Conservation (phyloP, 495 filamentous ascomycete genomes). For the Penicillium robsamsonii region DNA sequence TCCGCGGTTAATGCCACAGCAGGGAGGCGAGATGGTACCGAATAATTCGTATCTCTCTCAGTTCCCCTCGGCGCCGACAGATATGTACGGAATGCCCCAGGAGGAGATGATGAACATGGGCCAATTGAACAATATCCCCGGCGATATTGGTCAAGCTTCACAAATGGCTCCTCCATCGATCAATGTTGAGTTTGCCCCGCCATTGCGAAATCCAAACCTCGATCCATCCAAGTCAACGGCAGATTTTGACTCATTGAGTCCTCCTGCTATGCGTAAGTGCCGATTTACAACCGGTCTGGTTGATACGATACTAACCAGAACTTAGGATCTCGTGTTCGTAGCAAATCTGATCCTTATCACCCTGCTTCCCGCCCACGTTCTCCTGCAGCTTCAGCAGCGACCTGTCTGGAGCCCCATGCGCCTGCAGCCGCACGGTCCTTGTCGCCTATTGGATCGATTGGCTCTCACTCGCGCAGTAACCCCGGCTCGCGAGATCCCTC, state of each 20-base stretch:
- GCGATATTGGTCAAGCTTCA: constrained; percentile 65
- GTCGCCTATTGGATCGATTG: constrained; percentile 57
- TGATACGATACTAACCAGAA: constrained; percentile 19
- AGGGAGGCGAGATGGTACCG: constrained; percentile 50
- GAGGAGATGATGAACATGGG: constrained; percentile 30
- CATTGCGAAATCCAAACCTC: constrained; percentile 69
- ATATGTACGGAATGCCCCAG: constrained; percentile 52
- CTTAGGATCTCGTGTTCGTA: constrained; percentile 57
- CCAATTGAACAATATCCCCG: constrained; percentile 32
- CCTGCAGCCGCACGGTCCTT: constrained; percentile 59
- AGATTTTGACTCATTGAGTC: constrained; percentile 77
- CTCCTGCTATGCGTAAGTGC: constrained; percentile 76
- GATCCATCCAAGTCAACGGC: constrained; percentile 61
- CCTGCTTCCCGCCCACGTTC: constrained; percentile 45
- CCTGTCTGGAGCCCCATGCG: constrained; percentile 45
- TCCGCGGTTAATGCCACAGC: constrained; percentile 76
- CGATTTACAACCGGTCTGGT: not conserved
- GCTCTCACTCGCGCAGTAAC: constrained; percentile 39
- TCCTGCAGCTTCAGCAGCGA: constrained; percentile 39
- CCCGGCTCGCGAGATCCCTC: constrained; percentile 57
- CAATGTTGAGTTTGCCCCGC: constrained; percentile 89
- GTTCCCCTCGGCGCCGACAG: constrained; percentile 49
- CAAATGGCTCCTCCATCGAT: constrained; percentile 85
- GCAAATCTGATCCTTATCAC: constrained; percentile 72
- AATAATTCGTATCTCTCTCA: constrained; percentile 52